Percentiles rank a stretch among this genome's conserved stretches.
Conservation (phyloP, 164 flowering plant genomes). For the Dillenia suffruticosa region DNA sequence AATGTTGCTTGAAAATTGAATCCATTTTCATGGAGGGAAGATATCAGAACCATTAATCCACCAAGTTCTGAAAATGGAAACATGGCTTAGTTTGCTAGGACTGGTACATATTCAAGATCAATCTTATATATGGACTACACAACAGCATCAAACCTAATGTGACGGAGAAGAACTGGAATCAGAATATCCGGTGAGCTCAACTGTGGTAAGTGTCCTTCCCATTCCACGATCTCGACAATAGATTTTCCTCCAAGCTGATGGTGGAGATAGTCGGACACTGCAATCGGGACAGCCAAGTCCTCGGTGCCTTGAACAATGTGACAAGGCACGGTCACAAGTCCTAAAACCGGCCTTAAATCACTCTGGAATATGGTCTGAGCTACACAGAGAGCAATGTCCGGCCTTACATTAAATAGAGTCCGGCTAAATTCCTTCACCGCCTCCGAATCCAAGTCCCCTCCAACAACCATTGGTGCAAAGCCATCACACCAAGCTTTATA, state of each 20-base stretch:
- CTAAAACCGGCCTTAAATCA: conserved; percentile 27
- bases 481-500: conserved; percentile 48
- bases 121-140: too few species aligned
- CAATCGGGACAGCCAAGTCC: conserved; percentile 51
- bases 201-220: conserved; percentile 57
- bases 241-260: conserved; percentile 32
- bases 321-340: conserved; percentile 40
- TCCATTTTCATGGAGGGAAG: too few species aligned
- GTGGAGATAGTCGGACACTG: conserved; percentile 45
- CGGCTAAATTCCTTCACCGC: conserved; percentile 55
- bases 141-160: conserved; percentile 24
- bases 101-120: too few species aligned
- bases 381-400: conserved; percentile 46
- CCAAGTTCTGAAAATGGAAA: too few species aligned
- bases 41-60: too few species aligned
- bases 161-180: conserved; percentile 43
- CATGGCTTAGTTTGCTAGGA: too few species aligned
- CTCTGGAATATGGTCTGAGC: conserved; percentile 34
- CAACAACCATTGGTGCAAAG: conserved; percentile 45
- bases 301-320: conserved; percentile 46
- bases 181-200: conserved; percentile 48
- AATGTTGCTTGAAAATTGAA: too few species aligned
- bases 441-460: conserved; percentile 49
- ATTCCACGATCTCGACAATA: conserved; percentile 39
- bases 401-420: conserved; percentile 47